Percentiles rank a stretch among this genome's conserved stretches.
Evolutionary conservation across 331 rosid species (phyloP).

Genomic region (Malus hybrid): DNA sequence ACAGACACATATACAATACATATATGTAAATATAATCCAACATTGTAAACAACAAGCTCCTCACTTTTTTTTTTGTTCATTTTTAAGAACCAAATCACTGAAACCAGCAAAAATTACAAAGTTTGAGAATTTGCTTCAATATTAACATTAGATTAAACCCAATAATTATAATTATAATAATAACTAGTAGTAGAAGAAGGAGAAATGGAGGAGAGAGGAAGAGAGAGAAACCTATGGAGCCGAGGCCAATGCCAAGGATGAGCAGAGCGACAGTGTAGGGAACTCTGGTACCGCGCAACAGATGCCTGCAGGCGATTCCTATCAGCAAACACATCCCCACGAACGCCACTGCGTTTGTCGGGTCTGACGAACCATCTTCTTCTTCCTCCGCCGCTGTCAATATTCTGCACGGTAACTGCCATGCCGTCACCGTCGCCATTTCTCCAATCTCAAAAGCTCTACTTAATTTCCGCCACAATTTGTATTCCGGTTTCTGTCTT

Average conservation of each 20-base stretch:
- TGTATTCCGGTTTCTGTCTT: not conserved
- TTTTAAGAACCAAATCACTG: too few relatives aligned
- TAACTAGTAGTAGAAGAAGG: too few relatives aligned
- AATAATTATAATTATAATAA: too few relatives aligned
- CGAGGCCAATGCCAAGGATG: constrained; percentile 66
- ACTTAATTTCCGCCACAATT: not conserved
- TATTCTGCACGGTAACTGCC: constrained; percentile 18
- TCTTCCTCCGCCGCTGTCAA: constrained; percentile 12
- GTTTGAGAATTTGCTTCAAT: too few relatives aligned
- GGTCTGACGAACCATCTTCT: constrained; percentile 9
- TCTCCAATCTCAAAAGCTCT: not conserved
- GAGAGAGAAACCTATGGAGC: constrained; percentile 52
- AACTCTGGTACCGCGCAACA: constrained; percentile 77
- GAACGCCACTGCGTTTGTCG: constrained; percentile 62
- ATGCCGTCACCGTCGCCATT: constrained; percentile 30
- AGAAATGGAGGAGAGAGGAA: not conserved
- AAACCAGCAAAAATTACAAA: too few relatives aligned
- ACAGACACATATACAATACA: too few relatives aligned
- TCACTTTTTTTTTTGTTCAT: too few relatives aligned
- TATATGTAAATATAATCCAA: too few relatives aligned
- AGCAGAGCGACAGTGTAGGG: constrained; percentile 83
- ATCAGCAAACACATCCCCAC: constrained; percentile 56
- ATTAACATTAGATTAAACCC: too few relatives aligned
- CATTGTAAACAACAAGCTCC: too few relatives aligned
- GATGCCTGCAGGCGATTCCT: constrained; percentile 72